Evolutionary conservation across 495 filamentous ascomycete genomes (phyloP).

Genomic region (Lasiosphaeria hispida): DNA sequence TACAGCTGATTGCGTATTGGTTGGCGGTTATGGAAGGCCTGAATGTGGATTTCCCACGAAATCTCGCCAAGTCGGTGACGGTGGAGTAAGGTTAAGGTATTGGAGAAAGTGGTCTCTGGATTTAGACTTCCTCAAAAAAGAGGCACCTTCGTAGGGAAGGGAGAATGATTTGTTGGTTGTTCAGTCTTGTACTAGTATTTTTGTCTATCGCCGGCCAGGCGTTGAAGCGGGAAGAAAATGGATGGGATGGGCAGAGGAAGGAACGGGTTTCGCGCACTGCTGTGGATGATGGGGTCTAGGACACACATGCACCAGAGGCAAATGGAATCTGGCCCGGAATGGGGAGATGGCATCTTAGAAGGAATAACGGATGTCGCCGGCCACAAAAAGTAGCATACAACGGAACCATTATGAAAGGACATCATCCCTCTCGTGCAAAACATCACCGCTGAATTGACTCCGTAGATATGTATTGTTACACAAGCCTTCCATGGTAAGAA

Average conservation of each 20-base stretch:
- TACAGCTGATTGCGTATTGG: conserved; percentile 98
- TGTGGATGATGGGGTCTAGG: conserved; percentile 1
- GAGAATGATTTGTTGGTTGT: not conserved
- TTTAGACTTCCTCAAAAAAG: too few species aligned
- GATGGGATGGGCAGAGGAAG: not conserved
- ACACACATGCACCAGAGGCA: too few species aligned
- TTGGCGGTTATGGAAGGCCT: conserved; percentile 91
- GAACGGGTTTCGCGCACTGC: conserved; percentile 6
- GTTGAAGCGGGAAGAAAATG: conserved; percentile 12
- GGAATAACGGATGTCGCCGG: not conserved
- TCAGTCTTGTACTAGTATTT: conserved; percentile 28
- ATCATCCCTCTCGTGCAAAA: too few species aligned
- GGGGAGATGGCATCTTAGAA: not conserved
- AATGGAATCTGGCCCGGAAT: too few species aligned
- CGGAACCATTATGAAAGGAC: too few species aligned
- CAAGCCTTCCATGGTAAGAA: too few species aligned
- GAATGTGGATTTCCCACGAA: conserved; percentile 96
- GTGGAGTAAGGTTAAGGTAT: conserved; percentile 77
- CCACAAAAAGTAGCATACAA: too few species aligned
- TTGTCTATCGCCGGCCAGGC: conserved; percentile 18
- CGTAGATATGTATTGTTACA: too few species aligned
- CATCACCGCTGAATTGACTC: too few species aligned
- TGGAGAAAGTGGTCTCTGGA: not conserved
- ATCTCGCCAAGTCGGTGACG: conserved; percentile 97
- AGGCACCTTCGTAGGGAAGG: too few species aligned